phyloP scores from a whole-genome alignment of 2,329 filamentous ascomycete genomes.

The Drechslera avenae region DNA sequence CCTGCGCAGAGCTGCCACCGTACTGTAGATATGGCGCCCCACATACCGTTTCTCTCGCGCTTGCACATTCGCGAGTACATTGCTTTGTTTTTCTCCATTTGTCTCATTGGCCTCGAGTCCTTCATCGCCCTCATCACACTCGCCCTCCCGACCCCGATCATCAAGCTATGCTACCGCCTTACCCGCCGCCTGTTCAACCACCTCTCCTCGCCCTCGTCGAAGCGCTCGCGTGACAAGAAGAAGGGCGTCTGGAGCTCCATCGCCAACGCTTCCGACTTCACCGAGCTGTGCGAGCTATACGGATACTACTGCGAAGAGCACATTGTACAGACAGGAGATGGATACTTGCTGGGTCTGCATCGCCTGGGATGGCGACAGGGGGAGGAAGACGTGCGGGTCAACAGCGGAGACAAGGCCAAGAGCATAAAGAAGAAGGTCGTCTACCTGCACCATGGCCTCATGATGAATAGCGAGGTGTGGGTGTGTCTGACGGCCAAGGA shows the following conservation, averaged over 20 bases:
- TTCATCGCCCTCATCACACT: constrained; percentile 85
- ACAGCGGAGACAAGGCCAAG: constrained; percentile 64
- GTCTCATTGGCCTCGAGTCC: constrained; percentile 81
- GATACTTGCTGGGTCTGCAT: constrained; percentile 89
- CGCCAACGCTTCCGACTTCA: constrained; percentile 86
- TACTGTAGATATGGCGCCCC: constrained; percentile 50
- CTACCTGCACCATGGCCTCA: constrained; percentile 91
- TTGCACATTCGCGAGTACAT: constrained; percentile 76
- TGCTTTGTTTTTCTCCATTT: constrained; percentile 80
- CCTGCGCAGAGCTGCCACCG: not conserved
- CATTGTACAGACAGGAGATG: constrained; percentile 91
- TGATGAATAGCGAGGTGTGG: constrained; percentile 99
- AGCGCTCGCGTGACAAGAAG: constrained; percentile 69
- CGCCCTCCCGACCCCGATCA: constrained; percentile 80
- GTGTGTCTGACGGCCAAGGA: constrained; percentile 87
- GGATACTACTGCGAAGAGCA: constrained; percentile 97
- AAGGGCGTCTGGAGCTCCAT: constrained; percentile 78
- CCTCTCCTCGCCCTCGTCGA: constrained; percentile 72
- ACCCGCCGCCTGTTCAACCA: constrained; percentile 84
- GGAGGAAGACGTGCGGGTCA: constrained; percentile 79
- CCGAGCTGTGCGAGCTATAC: constrained; percentile 88
- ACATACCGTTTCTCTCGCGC: constrained; percentile 67
- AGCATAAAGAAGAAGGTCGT: constrained; percentile 78
- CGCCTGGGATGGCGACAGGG: constrained; percentile 81
- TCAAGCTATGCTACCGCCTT: constrained; percentile 79